Conservation (phyloP, 345 rosid species). For the Brassica incana region DNA sequence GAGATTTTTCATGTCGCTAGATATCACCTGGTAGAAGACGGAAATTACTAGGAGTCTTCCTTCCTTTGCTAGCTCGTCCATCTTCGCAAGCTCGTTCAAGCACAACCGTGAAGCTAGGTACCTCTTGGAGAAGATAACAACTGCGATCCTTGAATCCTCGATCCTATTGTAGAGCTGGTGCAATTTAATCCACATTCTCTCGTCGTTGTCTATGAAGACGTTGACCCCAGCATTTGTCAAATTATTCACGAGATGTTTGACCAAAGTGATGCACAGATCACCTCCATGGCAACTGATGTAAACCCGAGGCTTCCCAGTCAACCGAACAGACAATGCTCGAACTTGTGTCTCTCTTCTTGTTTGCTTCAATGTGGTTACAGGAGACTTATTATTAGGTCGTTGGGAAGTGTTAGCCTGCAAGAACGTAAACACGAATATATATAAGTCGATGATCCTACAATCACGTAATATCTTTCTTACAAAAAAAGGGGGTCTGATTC, state of each 20-base stretch:
- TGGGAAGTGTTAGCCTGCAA: not conserved
- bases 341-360: not conserved
- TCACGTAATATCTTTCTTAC: not conserved
- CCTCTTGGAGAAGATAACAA: constrained; percentile 5
- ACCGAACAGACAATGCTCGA: not conserved
- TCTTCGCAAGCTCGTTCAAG: constrained; percentile 20
- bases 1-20: not conserved
- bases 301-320: constrained; percentile 8
- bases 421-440: not conserved
- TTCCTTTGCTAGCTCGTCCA: constrained; percentile 11
- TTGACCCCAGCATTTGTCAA: constrained; percentile 2
- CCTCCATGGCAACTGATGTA: constrained; percentile 27
- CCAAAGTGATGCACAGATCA: not conserved
- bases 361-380: not conserved
- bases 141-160: constrained; percentile 8
- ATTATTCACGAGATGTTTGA: constrained; percentile 12
- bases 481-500: not conserved
- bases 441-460: not conserved
- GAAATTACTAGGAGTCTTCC: constrained; percentile 24
- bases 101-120: not conserved
- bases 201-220: not conserved
- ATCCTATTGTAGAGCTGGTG: not conserved
- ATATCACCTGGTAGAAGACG: constrained; percentile 4
- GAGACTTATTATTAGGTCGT: not conserved
- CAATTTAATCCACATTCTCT: not conserved